Evolutionary conservation across 352 stramenopile species (phyloP).

Genomic region (Phytophthora brassicae): DNA sequence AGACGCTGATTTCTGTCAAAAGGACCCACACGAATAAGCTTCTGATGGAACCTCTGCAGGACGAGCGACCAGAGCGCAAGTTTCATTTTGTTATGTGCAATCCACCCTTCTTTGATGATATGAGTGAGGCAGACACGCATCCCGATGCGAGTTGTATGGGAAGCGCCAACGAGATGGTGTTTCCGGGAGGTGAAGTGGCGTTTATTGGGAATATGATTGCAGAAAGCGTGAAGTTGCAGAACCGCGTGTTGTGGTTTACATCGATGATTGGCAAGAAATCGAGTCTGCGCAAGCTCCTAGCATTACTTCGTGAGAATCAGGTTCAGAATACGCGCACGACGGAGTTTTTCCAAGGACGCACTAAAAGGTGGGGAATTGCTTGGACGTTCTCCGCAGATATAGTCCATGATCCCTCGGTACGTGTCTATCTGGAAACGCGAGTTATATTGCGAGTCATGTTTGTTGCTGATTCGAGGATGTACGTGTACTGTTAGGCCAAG

Average conservation of each 20-base stretch:
- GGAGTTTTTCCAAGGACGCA: slow-evolving; percentile 94
- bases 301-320: slow-evolving; percentile 67
- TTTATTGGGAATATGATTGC: slow-evolving; percentile 94
- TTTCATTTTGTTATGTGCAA: slow-evolving; percentile 97
- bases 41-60: slow-evolving; percentile 49
- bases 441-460: neutral
- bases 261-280: slow-evolving; percentile 94
- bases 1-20: slow-evolving; percentile 56
- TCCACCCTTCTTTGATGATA: slow-evolving; percentile 94
- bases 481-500: slow-evolving; percentile 46
- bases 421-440: slow-evolving; percentile 10
- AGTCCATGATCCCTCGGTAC: slow-evolving; percentile 38
- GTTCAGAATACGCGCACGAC: slow-evolving; percentile 85
- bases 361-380: slow-evolving; percentile 92
- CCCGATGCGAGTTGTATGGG: slow-evolving; percentile 74
- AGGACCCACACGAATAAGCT: slow-evolving; percentile 44
- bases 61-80: slow-evolving; percentile 19
- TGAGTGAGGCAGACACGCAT: slow-evolving; percentile 78
- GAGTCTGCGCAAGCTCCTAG: slow-evolving; percentile 89
- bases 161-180: slow-evolving; percentile 82
- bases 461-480: slow-evolving; percentile 3
- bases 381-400: slow-evolving; percentile 84
- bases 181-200: slow-evolving; percentile 90
- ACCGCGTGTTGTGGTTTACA: slow-evolving; percentile 92
- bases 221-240: slow-evolving; percentile 83